phyloP scores from a whole-genome alignment of 2,329 filamentous ascomycete genomes.

The Mycocentrospora acerina region DNA sequence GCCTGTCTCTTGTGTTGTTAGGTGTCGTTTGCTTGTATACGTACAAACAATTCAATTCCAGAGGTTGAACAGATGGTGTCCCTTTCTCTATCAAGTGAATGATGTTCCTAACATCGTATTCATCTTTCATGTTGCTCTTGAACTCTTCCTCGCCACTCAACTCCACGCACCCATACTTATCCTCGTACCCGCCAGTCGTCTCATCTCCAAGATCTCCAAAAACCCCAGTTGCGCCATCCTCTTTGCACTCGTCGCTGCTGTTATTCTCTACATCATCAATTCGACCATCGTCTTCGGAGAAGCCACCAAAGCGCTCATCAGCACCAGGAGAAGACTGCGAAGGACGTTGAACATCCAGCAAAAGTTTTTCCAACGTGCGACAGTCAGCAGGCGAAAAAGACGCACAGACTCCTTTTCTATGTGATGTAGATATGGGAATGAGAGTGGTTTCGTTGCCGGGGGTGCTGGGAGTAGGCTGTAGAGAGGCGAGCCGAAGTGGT shows the following conservation, averaged over 20 bases:
- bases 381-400: conserved; percentile 13
- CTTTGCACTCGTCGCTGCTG: background rate
- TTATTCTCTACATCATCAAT: background rate
- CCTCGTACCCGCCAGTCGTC: conserved; percentile 13
- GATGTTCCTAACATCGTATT: too few relatives aligned
- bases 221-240: too few relatives aligned
- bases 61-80: too few relatives aligned
- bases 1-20: too few relatives aligned
- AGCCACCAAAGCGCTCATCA: too few relatives aligned
- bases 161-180: conserved; percentile 21
- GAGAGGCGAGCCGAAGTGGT: conserved; percentile 1
- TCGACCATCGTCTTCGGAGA: background rate
- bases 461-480: conserved; percentile 1
- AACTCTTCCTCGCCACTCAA: conserved; percentile 9
- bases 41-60: too few relatives aligned
- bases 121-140: background rate
- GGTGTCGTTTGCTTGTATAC: too few relatives aligned
- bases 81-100: too few relatives aligned
- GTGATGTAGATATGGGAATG: background rate
- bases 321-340: too few relatives aligned
- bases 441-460: conserved; percentile 1
- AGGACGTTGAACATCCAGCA: conserved; percentile 4
- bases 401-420: background rate
- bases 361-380: conserved; percentile 12
- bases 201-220: conserved; percentile 7